A percentile compares a stretch with the other conserved stretches of the same genome.
These are phyloP conservation scores for Tetracladium maxilliforme DNA, from an alignment of 2,329 filamentous ascomycete species.

Conservation along the genomic window DNA sequence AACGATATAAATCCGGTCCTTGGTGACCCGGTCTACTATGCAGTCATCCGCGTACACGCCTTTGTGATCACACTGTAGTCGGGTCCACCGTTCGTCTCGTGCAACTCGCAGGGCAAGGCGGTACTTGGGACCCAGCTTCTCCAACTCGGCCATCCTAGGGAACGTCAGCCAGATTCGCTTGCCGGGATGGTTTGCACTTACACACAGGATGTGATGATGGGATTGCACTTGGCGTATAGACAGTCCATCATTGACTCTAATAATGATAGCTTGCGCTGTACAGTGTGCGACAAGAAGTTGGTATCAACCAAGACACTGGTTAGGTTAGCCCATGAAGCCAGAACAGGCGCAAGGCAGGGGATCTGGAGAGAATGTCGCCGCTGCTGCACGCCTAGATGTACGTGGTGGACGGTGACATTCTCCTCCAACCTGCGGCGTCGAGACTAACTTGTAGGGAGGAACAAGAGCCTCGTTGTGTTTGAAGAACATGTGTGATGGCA, in stretches of 20 bases:
- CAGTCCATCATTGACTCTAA: constrained; percentile 87
- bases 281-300: constrained; percentile 83
- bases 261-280: constrained; percentile 79
- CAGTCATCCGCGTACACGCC: constrained; percentile 82
- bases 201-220: constrained; percentile 72
- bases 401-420: constrained; percentile 15
- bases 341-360: background rate
- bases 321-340: background rate
- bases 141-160: constrained; percentile 58
- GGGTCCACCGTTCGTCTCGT: constrained; percentile 75
- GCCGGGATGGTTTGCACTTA: background rate
- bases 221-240: constrained; percentile 80
- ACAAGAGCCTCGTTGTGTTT: constrained; percentile 75
- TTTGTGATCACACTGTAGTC: constrained; percentile 81
- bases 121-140: constrained; percentile 83
- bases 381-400: constrained; percentile 1
- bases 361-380: background rate
- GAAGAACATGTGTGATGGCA: constrained; percentile 76
- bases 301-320: constrained; percentile 59
- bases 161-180: background rate
- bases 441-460: constrained; percentile 72
- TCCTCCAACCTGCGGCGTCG: no score
- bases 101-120: constrained; percentile 75
- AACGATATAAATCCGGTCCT: constrained; percentile 65
- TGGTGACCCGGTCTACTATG: constrained; percentile 56